Evolutionary conservation across 352 stramenopile species (phyloP), one percentile per base, ranked within the genome.

Genomic region (Pythium graminicola): DNA sequence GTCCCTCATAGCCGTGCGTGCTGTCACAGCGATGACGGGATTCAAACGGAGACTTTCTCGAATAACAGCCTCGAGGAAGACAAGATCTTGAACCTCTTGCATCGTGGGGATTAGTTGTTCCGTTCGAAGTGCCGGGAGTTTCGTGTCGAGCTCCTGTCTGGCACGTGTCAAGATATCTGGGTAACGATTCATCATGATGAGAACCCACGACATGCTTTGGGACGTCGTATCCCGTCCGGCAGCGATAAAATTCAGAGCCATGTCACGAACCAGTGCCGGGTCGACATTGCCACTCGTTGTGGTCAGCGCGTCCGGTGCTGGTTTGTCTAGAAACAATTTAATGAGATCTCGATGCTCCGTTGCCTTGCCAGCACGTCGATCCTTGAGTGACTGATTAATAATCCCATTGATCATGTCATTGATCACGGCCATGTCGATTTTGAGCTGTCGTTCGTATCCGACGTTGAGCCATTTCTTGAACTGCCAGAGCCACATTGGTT

Each of bases 191-290:
- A 95, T 79, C 68, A 89, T 81, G 36, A 90, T 62, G 20, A 95
- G 43, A 38, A 89, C 79, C 73, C 79, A 95, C 19, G 65, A 60
- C 29, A 95, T 60, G 16, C 62, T 79, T 32, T 70, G 72, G 4
- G 83, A 75, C 13, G 81, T 88, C 8, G 85, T 91, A 47, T 89
- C 83, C 4, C 83, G 74, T 10, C 81, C 77, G 1, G 73, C 81
- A 7, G 84, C 69, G 46, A 95, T 74, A 48, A 93, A 90, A 50
- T 81, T 89, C 23, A 91, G 55, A 9, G 80, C 70, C 50, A 92
- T 83, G 60, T 93, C 76, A 23, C 80, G 74, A 4, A 90, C 41
- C 35, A 77, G 62, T 26, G 60, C 52, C 1, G 64, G 36, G 33
- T 75, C 57, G 6, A 62, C 58, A 10, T 57, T 45, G 16, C 40